Evolutionary conservation across 169 alveolate species (phyloP), one percentile per base, ranked within the genome.

Genomic region (Eimeria tenella): DNA sequence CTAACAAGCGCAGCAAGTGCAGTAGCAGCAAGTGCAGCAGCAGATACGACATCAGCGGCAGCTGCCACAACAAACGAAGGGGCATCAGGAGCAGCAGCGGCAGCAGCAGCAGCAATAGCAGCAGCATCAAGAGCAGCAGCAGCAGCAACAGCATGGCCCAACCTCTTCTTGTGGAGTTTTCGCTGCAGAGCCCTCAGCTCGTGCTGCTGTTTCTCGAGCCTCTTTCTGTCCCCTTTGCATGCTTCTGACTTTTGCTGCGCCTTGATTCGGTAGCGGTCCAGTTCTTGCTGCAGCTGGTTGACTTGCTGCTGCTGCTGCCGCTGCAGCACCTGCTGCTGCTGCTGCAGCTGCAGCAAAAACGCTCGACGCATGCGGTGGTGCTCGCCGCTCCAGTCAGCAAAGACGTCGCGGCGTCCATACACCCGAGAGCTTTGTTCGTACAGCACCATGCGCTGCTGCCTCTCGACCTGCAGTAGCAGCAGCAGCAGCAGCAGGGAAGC

Each of bases 341-440:
- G 94, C 87, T 90, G 94, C 68, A 90, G 89, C 89, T 90, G 89
- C 50, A 83, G 88, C 68, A 75, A n/a, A 31, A 75, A 75, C 49
- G 89, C 94, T 3, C 90, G 94, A 13, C 90, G 94, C 65, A 74
- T 83, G 58, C 89, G 94, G 77, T 90, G 94, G 56, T 90, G 74
- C 94, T 90, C 90, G n/a, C 53, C 58, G 13, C 79, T 83, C 94
- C 89, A 75, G 81, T 90, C 90, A 3, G 87, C 90, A 19, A 58
- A 75, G 58, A 74, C 82, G 31, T 90, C 82, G 49, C 89, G 88
- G 31, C 89, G 94, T 21, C 89, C 71, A 21, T 79, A 55, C 88
- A 53, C 71, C 70, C 70, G 88, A 5, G 63, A 55, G 52, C 70
- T 50, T n/a, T 79, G 88, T 65, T 79, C 71, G 19, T 79, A 55